Evolutionary conservation across 768 basidiomycete species (phyloP).

Genomic region (Nidularia sp.): DNA sequence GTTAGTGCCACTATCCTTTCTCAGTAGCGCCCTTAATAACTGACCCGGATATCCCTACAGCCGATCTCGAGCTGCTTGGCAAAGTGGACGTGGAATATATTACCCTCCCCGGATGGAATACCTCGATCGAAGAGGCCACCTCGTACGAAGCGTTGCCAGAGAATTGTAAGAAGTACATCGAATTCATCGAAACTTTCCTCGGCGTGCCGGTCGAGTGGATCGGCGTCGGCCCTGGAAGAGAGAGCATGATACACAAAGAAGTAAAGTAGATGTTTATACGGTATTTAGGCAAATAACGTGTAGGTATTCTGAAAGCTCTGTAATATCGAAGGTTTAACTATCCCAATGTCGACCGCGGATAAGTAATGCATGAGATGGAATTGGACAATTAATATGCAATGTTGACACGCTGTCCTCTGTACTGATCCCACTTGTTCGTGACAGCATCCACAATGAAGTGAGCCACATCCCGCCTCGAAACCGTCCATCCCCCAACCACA

Average conservation of each 20-base stretch:
- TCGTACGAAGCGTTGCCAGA: conserved; percentile 76
- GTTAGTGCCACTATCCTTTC: conserved; percentile 34
- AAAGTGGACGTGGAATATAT: conserved; percentile 83
- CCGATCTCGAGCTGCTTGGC: conserved; percentile 79
- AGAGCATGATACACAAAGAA: conserved; percentile 56
- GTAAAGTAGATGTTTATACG: conserved; percentile 1
- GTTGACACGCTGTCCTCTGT: conserved; percentile 41
- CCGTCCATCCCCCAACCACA: conserved; percentile 38
- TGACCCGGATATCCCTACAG: conserved; percentile 27
- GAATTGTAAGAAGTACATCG: conserved; percentile 82
- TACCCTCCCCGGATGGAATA: conserved; percentile 89
- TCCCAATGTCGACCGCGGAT: too few species aligned
- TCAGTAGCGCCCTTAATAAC: not conserved
- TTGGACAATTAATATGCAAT: conserved; percentile 37
- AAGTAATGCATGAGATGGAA: too few species aligned
- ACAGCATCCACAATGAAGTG: conserved; percentile 56
- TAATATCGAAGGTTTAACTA: not conserved
- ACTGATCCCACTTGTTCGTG: conserved; percentile 45
- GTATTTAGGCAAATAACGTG: not conserved
- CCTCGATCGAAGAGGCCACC: conserved; percentile 59
- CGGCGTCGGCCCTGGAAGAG: conserved; percentile 85
- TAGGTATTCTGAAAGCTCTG: not conserved
- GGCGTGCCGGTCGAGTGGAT: conserved; percentile 85
- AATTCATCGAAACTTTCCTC: conserved; percentile 77
- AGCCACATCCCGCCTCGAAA: conserved; percentile 60